Percentiles rank a stretch among this genome's conserved stretches.
These are phyloP conservation scores for Colletotrichum limetticola DNA, from an alignment of 2,329 filamentous ascomycete species.

Conservation along the genomic window DNA sequence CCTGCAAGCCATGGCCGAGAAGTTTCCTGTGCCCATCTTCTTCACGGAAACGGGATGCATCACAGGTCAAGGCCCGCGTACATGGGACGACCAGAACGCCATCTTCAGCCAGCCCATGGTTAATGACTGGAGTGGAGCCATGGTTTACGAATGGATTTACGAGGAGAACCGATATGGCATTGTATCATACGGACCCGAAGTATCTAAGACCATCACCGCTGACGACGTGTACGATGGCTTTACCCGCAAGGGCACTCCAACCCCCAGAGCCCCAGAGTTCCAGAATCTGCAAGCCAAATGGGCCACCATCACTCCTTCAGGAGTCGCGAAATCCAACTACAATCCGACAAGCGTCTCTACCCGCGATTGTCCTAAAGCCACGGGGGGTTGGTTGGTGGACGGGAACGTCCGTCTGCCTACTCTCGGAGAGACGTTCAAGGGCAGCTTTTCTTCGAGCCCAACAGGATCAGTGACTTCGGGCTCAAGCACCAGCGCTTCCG, in stretches of 20 bases:
- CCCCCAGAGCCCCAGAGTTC: slow-evolving; percentile 80
- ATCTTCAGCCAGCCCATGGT: slow-evolving; percentile 82
- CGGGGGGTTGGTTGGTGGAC: slow-evolving; percentile 77
- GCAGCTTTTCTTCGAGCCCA: slow-evolving; percentile 37
- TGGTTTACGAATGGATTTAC: slow-evolving; percentile 92
- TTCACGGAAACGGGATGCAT: slow-evolving; percentile 93
- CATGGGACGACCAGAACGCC: slow-evolving; percentile 78
- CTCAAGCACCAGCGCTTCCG: slow-evolving; percentile 30
- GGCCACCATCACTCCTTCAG: slow-evolving; percentile 76
- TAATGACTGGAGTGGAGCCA: slow-evolving; percentile 76
- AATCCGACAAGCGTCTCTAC: slow-evolving; percentile 68
- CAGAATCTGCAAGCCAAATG: slow-evolving; percentile 80
- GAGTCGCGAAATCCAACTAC: slow-evolving; percentile 75
- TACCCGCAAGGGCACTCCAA: slow-evolving; percentile 77
- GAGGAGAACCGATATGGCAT: slow-evolving; percentile 87
- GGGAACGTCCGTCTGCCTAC: slow-evolving; percentile 77
- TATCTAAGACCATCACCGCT: slow-evolving; percentile 59
- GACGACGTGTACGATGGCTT: slow-evolving; percentile 74
- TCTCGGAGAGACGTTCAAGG: slow-evolving; percentile 64
- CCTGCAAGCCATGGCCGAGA: slow-evolving; percentile 73
- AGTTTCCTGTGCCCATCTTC: slow-evolving; percentile 87
- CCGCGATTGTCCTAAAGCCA: slow-evolving; percentile 77
- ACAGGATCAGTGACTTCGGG: slow-evolving; percentile 32
- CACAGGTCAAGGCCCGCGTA: slow-evolving; percentile 63
- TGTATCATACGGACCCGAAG: slow-evolving; percentile 76